Base-by-base conservation (phyloP, 1,139 yeast genomes). In the Kodamaea anthophila region DNA sequence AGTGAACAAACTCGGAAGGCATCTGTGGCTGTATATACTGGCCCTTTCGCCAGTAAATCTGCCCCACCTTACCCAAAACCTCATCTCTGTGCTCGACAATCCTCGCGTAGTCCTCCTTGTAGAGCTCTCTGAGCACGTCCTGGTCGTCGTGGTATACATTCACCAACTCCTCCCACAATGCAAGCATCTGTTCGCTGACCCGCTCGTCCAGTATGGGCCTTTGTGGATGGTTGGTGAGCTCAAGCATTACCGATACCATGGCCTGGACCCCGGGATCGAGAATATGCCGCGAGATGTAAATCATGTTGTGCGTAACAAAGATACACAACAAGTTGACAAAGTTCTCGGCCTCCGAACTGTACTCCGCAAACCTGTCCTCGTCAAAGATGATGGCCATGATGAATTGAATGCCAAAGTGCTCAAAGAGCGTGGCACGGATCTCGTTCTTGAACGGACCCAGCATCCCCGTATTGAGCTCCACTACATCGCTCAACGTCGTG, bases 111-210 rank as follows among this genome's bases (percentile, higher is more conserved):
- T 56, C 38, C 3, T 44, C 46, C 9, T 55, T 53, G 13, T 70
- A 41, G 2, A 60, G 28, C 10, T 49, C 47, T 28, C 51, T 42
- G n/a, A 72, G 44, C 1, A 59, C 41, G 12, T 61, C 80, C n/a
- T 55, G 66, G 33, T 74, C 80, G 40, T 73, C 80, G 12, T 69
- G 57, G 35, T 70, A 73, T 2, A 73, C 66, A 38, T 83, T 93
- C 7, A 80, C 75, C 31, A 82, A 63, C 34, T 77, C 80, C 32
- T 74, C 72, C 97, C 97, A 91, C 47, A 87, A 85, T 31, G 77
- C 77, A 4, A 84, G 61, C 41, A 86, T 63, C 33, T 77, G 79
- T 25, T 69, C 74, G 10, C 94, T 80, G 9, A 83, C 58, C 10
- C 57, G 57, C 48, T 88, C 96, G 15, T 85, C 88, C 0, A 64